Percentiles rank a stretch among this genome's conserved stretches.
These are phyloP conservation scores for Candida railenensis DNA, from an alignment of 805 yeast species.

Conservation along the genomic window DNA sequence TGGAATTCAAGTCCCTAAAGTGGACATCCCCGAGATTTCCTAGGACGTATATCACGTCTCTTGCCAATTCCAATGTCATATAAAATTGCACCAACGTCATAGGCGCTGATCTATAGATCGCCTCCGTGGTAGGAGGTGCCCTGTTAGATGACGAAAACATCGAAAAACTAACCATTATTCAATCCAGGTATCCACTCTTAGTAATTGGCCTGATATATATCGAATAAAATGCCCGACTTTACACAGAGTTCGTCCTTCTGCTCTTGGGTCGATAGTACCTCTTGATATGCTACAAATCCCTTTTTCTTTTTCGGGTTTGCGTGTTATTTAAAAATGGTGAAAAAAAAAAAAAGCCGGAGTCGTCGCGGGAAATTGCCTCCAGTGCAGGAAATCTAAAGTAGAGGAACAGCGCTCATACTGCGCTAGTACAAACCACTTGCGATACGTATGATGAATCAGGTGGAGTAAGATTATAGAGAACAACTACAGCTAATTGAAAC, in stretches of 20 bases:
- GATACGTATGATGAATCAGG: no score
- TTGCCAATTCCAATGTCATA: conserved; percentile 44
- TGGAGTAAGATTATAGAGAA: no score
- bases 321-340: background rate
- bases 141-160: background rate
- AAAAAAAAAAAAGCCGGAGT: no score
- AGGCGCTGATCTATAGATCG: conserved; percentile 47
- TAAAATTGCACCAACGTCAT: conserved; percentile 50
- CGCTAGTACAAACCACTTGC: no score
- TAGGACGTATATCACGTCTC: conserved; percentile 38
- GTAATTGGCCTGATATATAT: background rate
- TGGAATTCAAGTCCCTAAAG: conserved; percentile 49
- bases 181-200: no score
- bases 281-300: no score
- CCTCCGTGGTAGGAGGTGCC: conserved; percentile 21
- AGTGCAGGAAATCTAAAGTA: no score
- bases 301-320: no score
- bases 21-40: conserved; percentile 43
- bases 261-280: no score
- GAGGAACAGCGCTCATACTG: background rate
- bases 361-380: no score
- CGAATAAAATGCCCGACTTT: background rate
- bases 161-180: conserved; percentile 1
- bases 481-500: no score
- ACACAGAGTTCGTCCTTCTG: background rate